phyloP scores from a whole-genome alignment of 164 flowering plant species.

The Kingdonia uniflora region DNA sequence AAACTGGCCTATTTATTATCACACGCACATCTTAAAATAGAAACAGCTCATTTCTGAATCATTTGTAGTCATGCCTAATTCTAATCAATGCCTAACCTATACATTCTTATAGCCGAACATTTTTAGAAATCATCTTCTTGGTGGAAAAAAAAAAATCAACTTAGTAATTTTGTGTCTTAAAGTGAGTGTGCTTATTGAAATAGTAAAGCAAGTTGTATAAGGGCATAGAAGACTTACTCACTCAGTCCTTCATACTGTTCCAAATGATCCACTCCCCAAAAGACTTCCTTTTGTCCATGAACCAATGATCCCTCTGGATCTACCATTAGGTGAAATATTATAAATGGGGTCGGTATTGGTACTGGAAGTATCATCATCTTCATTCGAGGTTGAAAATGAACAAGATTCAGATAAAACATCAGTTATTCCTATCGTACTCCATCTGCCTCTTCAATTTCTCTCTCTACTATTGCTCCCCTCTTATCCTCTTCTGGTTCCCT shows the following conservation, averaged over 20 bases:
- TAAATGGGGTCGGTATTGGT: slow-evolving; percentile 45
- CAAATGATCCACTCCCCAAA: slow-evolving; percentile 89
- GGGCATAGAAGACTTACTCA: slow-evolving; percentile 45
- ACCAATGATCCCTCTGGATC: slow-evolving; percentile 26
- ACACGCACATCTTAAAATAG: no score
- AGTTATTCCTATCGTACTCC: slow-evolving; percentile 28
- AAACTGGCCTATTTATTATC: no score
- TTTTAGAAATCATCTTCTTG: no score
- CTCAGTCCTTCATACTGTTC: slow-evolving; percentile 90
- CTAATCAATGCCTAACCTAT: no score
- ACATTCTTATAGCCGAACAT: no score
- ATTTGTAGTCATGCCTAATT: no score
- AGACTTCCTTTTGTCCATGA: slow-evolving; percentile 64
- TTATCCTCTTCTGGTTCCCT: slow-evolving; percentile 12
- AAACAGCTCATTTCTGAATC: no score
- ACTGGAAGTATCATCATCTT: slow-evolving; percentile 60
- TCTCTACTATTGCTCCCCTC: slow-evolving; percentile 6
- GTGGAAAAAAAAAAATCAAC: no score
- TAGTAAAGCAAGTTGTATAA: no score
- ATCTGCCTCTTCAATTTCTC: slow-evolving; percentile 10
- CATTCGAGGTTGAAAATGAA: slow-evolving; percentile 60
- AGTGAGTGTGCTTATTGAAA: no score
- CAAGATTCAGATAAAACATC: slow-evolving; percentile 28
- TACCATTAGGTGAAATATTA: slow-evolving; percentile 58
- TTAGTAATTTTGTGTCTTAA: no score